phyloP scores from a whole-genome alignment of 768 basidiomycete genomes.

The Lanmaoa pseudosensibilis region DNA sequence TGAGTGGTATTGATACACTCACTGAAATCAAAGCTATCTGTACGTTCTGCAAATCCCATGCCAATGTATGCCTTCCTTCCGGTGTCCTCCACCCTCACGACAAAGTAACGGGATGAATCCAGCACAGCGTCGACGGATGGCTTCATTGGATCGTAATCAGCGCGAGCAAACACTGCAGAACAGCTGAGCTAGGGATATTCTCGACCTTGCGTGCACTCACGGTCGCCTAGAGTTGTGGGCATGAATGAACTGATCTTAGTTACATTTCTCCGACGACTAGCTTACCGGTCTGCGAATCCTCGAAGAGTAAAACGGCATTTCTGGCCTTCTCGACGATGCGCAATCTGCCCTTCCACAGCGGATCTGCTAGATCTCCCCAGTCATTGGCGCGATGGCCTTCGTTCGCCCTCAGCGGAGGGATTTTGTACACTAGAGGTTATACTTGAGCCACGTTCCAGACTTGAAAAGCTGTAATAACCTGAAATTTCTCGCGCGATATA shows the following conservation, averaged over 20 bases:
- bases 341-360: constrained; percentile 90
- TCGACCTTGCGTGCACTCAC: constrained; percentile 42
- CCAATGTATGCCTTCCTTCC: constrained; percentile 92
- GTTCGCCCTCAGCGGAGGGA: constrained; percentile 81
- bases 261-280: constrained; percentile 5
- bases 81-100: constrained; percentile 83
- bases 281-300: constrained; percentile 78
- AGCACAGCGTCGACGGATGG: constrained; percentile 94
- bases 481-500: constrained; percentile 90
- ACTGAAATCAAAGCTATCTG: constrained; percentile 94
- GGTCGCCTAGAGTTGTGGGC: constrained; percentile 50
- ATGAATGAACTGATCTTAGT: constrained; percentile 4
- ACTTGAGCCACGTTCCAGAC: constrained; percentile 19
- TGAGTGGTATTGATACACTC: constrained; percentile 30
- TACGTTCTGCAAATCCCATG: constrained; percentile 86
- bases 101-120: constrained; percentile 94
- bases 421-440: constrained; percentile 73
- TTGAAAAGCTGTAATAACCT: constrained; percentile 48
- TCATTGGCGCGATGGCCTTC: constrained; percentile 91
- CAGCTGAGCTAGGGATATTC: constrained; percentile 7
- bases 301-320: constrained; percentile 70
- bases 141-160: constrained; percentile 74
- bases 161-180: constrained; percentile 77
- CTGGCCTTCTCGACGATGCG: constrained; percentile 78
- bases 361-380: constrained; percentile 83